Evolutionary conservation across 192 early-diverging fungal genomes (phyloP), one percentile per base, ranked within the genome.

Genomic region (Coemansia sp.): DNA sequence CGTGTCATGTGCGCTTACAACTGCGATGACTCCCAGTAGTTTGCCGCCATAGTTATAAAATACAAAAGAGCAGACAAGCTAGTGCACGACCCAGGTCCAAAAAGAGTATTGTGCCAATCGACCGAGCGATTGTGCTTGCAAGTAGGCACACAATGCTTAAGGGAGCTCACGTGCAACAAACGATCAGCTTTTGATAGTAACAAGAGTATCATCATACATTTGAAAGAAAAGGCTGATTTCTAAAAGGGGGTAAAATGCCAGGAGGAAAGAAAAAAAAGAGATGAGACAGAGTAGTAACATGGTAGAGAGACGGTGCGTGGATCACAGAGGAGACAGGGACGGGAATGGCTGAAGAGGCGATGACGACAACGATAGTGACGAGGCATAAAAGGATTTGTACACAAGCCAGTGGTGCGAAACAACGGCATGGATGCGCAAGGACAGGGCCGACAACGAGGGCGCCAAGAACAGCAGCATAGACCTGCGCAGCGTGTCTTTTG

Each of bases 21-120:
- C 51, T 80, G 83, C 45, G 77, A 77, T 31, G 77, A 80, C 37
- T 79, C 74, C 77, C 77, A 84, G 60, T 74, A 80, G 66, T 80
- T 84, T 18, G 77, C 77, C 0, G 77, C 68, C 77, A 84, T 84
- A 39, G 36, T 65, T 14, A 61, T 60, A 42, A 11, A 28, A 6
- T 13, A 20, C 21, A 62, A 33, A 38, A 11, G 35, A 28, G 16
- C 35, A 59, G 58, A 59, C 57, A 34, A 26, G 5, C 31, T 36
- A 40, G 5, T 13, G 9, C 13, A 40, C 38, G 38, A 43, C 20
- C 43, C 43, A 3, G n/a, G 9, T 20, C n/a, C 31, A 1, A 46
- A 5, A 28, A 5, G 3, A 51, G 9, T 4, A 51, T 9, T 20
- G 11, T 14, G 48, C 48, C 48, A 26, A 26, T 9, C 48, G n/a